Percentiles rank a stretch among this genome's conserved stretches.
phyloP scores from a whole-genome alignment of 352 stramenopile species.

The Elongisporangium prolatum region DNA sequence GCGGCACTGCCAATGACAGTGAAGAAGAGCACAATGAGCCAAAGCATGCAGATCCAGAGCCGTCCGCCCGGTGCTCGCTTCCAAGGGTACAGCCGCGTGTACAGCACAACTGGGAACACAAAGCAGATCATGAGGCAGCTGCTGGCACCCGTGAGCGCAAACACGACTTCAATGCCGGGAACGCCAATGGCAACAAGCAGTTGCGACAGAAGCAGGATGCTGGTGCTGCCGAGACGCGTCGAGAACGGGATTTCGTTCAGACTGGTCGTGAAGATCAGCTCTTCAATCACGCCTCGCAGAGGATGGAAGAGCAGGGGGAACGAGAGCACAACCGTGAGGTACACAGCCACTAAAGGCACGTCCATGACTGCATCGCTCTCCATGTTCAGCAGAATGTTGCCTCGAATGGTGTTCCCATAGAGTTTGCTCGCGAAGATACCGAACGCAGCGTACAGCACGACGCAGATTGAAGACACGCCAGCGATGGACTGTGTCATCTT shows the following conservation, averaged over 20 bases:
- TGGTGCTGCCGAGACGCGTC: conserved; percentile 44
- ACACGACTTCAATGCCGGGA: conserved; percentile 63
- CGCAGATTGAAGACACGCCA: conserved; percentile 42
- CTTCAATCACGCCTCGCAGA: conserved; percentile 52
- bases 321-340: conserved; percentile 64
- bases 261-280: conserved; percentile 43
- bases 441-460: conserved; percentile 59
- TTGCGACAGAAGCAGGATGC: conserved; percentile 47
- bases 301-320: conserved; percentile 77
- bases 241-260: conserved; percentile 42
- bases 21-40: conserved; percentile 29
- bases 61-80: conserved; percentile 20
- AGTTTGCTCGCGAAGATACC: conserved; percentile 44
- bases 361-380: conserved; percentile 68
- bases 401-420: conserved; percentile 47
- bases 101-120: conserved; percentile 65
- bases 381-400: conserved; percentile 81
- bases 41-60: conserved; percentile 30
- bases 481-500: conserved; percentile 59
- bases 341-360: conserved; percentile 60
- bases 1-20: conserved; percentile 26
- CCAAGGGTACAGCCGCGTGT: conserved; percentile 58
- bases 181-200: conserved; percentile 50
- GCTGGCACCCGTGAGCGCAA: conserved; percentile 58
- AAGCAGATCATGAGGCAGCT: conserved; percentile 74